Evolutionary conservation across 345 rosid genomes (phyloP).

Genomic region (Gossypium bickii): DNA sequence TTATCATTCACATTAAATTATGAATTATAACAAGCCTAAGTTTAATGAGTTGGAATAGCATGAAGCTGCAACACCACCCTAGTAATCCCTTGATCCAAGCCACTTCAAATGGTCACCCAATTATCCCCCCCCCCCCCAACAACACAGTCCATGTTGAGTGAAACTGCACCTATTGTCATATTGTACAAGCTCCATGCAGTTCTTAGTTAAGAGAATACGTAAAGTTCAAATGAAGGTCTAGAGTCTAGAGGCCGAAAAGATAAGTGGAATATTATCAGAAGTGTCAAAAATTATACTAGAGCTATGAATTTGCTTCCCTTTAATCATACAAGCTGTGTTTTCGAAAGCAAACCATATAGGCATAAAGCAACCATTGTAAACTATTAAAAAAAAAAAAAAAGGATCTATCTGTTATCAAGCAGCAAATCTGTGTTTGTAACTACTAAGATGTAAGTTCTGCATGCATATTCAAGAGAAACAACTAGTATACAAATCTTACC

Average conservation of each 20-base stretch:
- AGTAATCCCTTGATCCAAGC: not conserved
- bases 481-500: not conserved
- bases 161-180: not conserved
- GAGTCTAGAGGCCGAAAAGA: not conserved
- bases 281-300: not conserved
- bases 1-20: not conserved
- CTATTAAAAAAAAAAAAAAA: not conserved
- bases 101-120: slow-evolving; percentile 1
- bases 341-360: not conserved
- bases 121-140: not conserved
- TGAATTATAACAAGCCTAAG: not conserved
- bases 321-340: too few relatives aligned
- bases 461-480: not conserved
- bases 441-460: not conserved
- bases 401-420: not conserved
- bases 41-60: not conserved
- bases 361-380: not conserved
- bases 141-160: not conserved
- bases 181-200: not conserved
- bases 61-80: not conserved
- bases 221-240: not conserved
- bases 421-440: not conserved
- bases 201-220: not conserved
- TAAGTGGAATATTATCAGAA: not conserved
- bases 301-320: not conserved